These are phyloP conservation scores for Piper betle DNA, from an alignment of 164 flowering plant species.

Conservation along the genomic window DNA sequence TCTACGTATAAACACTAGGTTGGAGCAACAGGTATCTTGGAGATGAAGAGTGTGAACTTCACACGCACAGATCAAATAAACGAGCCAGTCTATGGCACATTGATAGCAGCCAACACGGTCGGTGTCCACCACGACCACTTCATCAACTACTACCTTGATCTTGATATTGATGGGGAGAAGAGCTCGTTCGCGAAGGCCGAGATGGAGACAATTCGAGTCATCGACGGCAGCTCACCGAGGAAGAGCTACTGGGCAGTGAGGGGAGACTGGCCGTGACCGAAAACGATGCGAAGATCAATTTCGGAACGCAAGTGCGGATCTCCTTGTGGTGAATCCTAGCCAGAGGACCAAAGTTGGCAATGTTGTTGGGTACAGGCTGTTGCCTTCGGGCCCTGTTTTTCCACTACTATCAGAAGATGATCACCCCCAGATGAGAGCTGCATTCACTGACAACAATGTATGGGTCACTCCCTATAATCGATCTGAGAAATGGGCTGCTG, in stretches of 20 bases:
- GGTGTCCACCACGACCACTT: conserved; percentile 61
- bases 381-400: conserved; percentile 24
- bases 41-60: conserved; percentile 39
- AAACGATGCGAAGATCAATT: conserved; percentile 29
- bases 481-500: conserved; percentile 64
- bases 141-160: conserved; percentile 55
- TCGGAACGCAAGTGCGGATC: conserved; percentile 30
- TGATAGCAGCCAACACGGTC: conserved; percentile 39
- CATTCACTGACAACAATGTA: conserved; percentile 48
- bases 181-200: conserved; percentile 50
- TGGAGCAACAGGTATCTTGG: conserved; percentile 43
- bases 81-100: conserved; percentile 32
- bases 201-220: conserved; percentile 14
- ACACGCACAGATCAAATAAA: conserved; percentile 25
- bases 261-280: conserved; percentile 34
- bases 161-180: conserved; percentile 49
- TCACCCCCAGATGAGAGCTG: conserved; percentile 48
- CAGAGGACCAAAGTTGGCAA: conserved; percentile 51
- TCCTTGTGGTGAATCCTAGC: conserved; percentile 40
- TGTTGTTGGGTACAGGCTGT: conserved; percentile 41
- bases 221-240: conserved; percentile 24
- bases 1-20: conserved; percentile 24
- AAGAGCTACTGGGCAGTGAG: conserved; percentile 58
- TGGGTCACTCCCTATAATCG: conserved; percentile 61
- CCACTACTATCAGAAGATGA: conserved; percentile 53